Base-by-base conservation (phyloP, 441 rosid species). In the Populus hybrid region DNA sequence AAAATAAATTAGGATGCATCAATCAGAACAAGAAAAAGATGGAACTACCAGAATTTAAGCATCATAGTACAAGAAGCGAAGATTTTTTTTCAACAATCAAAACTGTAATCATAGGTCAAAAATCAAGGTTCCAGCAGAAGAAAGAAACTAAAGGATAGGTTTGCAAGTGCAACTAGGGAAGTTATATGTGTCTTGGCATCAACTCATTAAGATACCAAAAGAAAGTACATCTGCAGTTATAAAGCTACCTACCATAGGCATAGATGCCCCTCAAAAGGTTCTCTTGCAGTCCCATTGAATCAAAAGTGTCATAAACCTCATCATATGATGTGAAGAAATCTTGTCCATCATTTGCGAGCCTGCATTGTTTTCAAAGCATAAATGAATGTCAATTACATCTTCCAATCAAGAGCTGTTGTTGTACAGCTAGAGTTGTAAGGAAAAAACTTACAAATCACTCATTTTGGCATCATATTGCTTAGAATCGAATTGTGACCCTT, bases 401-500 rank as follows among this genome's bases (percentile, higher is more conserved):
- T 32, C 53, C 14, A 2, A n/a, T 34, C 67, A 57, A 30, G 16
- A 46, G 40, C 9, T 11, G 34, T 3, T 40, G 23, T 20, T 9
- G 65, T 5, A 6, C 8, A 28, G 26, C 32, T 12, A 67, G 11
- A 73, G 8, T 24, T 65, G 32, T 10, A 26, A 50, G 63, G 35
- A 67, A 74, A 30, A 78, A 81, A 70, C 81, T 72, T 63, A 83
- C 85, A 83, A 28, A 34, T 83, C 85, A 79, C 81, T 91, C 97
- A 94, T 92, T 84, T 83, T 94, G 8, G 89, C 71, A 38, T 94
- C 97, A 81, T 63, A 94, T 70, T 90, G 92, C 79, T 86, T 88
- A 67, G 92, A 86, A 83, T 94, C 95, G 42, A 88, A 93, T 65
- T 91, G 97, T 0, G 94, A 84, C 78, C 97, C 94, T 83, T 94